These are phyloP conservation scores for Fusarium sp. DNA, from an alignment of 2,329 filamentous ascomycete species.

Conservation along the genomic window DNA sequence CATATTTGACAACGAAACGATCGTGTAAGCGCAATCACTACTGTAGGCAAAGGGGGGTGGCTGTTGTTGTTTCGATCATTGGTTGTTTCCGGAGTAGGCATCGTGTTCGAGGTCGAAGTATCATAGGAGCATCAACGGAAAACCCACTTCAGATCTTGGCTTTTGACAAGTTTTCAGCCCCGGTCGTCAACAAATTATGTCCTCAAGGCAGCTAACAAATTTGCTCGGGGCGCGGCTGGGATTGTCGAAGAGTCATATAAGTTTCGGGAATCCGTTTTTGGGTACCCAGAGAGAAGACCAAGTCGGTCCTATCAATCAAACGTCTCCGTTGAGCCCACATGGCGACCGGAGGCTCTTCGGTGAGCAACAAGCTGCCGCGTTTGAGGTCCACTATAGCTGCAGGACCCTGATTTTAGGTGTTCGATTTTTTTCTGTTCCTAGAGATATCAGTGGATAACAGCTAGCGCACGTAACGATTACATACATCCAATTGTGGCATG, in stretches of 20 bases:
- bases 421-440: constrained; percentile 5
- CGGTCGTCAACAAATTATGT: constrained; percentile 7
- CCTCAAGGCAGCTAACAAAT: constrained; percentile 20
- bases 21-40: constrained; percentile 18
- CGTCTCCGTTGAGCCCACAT: constrained; percentile 41
- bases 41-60: constrained; percentile 23
- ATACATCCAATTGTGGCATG: constrained; percentile 36
- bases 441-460: constrained; percentile 33
- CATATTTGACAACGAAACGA: constrained; percentile 2
- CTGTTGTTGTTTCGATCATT: constrained; percentile 32
- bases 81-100: constrained; percentile 19
- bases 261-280: constrained; percentile 22
- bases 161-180: constrained; percentile 22
- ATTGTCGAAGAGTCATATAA: constrained; percentile 38
- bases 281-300: constrained; percentile 19
- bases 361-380: constrained; percentile 29
- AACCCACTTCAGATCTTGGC: constrained; percentile 30
- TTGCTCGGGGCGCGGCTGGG: constrained; percentile 21
- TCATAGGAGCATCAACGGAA: constrained; percentile 9
- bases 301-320: constrained; percentile 40
- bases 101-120: constrained; percentile 20
- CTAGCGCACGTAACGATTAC: constrained; percentile 41
- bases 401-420: constrained; percentile 38
- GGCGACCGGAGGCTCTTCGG: constrained; percentile 45
- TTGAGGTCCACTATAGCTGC: constrained; percentile 35